Evolutionary conservation across 164 flowering plant genomes (phyloP), one percentile per base, ranked within the genome.

Genomic region (Stephania japonica): DNA sequence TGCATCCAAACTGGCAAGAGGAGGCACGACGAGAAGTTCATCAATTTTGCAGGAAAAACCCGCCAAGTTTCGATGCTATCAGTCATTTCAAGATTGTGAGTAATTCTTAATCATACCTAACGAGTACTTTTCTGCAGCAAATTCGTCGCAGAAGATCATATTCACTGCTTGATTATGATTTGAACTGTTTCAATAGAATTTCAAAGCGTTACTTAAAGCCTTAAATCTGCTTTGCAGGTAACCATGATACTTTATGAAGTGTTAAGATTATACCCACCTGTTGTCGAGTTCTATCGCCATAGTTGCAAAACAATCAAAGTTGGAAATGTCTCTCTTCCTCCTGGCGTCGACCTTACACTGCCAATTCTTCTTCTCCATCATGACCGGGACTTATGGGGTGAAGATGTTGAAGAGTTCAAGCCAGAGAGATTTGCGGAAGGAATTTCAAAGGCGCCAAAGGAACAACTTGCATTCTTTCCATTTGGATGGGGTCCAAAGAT

Each of bases 361-460:
- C 89, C 85, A 19, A 41, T 68, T 42, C 67, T 74, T 68, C 76
- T 68, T 25, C 44, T 62, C 19, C 67, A 74, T 69, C 76, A 74
- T 44, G 76, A 74, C 26, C 65, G 10, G 1, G 72, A 74, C 56
- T 42, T 68, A n/a, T 74, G 76, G 76, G 76, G 76, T 14, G 76
- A 74, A 5, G 76, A 74, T 74, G 71, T 71, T 19, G 72, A 68
- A 5, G 84, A 87, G 71, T 87, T 87, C 67, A 85, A 83, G 14
- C 90, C 87, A 47, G 84, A 79, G 74, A 83, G 87, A 74, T 87
- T 87, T 77, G 70, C 84, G n/a, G 81, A 79, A 79, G 88, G 87
- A 75, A 69, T 83, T 74, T 76, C 81, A 13, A 84, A 78, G 71
- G 90, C 87, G 6, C 42, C 78, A 0, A 85, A 77, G 73, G 74